Evolutionary conservation across 2,329 filamentous ascomycete genomes (phyloP).

Genomic region (Byssothecium circinans): DNA sequence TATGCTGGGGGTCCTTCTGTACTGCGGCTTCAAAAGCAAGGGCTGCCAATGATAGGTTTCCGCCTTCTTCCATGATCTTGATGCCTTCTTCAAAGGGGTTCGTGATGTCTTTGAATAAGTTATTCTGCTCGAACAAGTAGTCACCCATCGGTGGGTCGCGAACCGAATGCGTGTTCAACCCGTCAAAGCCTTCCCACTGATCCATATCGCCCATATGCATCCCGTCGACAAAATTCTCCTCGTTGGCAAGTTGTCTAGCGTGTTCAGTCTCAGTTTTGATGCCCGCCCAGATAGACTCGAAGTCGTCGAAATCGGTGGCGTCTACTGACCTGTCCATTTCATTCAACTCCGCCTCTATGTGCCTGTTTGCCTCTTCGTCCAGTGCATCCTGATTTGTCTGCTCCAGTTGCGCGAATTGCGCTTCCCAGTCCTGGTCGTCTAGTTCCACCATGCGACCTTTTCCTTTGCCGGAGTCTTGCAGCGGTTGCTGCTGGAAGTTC

Average conservation of each 20-base stretch:
- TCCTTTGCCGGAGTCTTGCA: constrained; percentile 68
- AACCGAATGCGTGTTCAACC: constrained; percentile 65
- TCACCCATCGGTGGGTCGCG: constrained; percentile 79
- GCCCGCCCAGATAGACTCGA: constrained; percentile 85
- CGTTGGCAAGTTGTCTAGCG: constrained; percentile 68
- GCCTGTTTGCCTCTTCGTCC: constrained; percentile 67
- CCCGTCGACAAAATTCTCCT: constrained; percentile 64
- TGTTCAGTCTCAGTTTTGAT: constrained; percentile 75
- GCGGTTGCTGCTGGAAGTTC: constrained; percentile 49
- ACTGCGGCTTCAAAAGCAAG: constrained; percentile 95
- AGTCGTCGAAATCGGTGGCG: constrained; percentile 82
- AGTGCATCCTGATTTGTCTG: constrained; percentile 61
- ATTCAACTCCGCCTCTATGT: constrained; percentile 84
- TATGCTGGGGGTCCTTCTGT: constrained; percentile 83
- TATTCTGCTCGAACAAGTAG: constrained; percentile 94
- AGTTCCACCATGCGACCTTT: constrained; percentile 84
- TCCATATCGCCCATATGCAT: constrained; percentile 71
- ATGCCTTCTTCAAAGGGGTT: constrained; percentile 93
- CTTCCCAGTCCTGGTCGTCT: constrained; percentile 92
- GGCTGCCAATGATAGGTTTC: constrained; percentile 89
- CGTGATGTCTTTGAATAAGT: constrained; percentile 76
- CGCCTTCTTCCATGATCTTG: constrained; percentile 88
- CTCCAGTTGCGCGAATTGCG: constrained; percentile 90
- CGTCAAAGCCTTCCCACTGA: constrained; percentile 78
- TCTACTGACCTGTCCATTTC: constrained; percentile 83